Base-by-base conservation (phyloP, 1,284 basidiomycete genomes). In the Anthracocystis panici-leucophaei region DNA sequence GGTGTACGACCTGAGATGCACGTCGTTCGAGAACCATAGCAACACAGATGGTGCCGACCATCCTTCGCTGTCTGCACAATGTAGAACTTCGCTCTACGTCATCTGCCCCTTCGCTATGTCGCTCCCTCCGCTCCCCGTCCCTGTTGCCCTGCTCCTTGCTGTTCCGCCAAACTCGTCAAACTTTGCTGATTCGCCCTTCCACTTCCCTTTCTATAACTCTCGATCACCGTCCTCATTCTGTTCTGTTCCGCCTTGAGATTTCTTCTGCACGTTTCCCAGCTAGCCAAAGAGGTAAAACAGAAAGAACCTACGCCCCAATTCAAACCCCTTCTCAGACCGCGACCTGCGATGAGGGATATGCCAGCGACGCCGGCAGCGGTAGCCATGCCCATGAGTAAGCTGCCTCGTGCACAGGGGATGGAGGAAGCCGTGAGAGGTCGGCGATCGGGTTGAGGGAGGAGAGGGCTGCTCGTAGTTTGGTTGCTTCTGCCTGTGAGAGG, bases 241-340 rank as follows among this genome's bases (percentile, higher is more conserved):
- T 48, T 56, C 49, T 68, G 59, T 55, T 79, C 77, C 0, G 75
- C 70, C 55, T 68, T 75, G 53, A 60, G 48, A 29, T 63, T 67
- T n/a, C 71, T 23, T 45, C 77, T 57, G 27, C 77, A 79, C 27
- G 59, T 75, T 25, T 79, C 77, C 65, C 64, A 79, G 18, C 62
- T 68, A 3, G 68, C 71, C 8, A 77, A 5, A 1, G 56, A 52
- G 29, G 77, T 60, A 33, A 77, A 77, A 58, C 67, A 69, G 55
- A 79, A 79, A 11, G 60, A 62, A 1, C 77, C 77, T 3, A 79
- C 77, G 9, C 77, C 77, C 77, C 77, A 79, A 52, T 79, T 79
- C 18, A 79, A 25, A 0, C 75, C 68, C n/a, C 70, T 54, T 11
- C 68, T 23, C 31, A 79, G 31, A 7, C 77, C 77, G 33, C 77